Conservation (phyloP, 2,329 filamentous ascomycete genomes). For the Epichloe sp. region DNA sequence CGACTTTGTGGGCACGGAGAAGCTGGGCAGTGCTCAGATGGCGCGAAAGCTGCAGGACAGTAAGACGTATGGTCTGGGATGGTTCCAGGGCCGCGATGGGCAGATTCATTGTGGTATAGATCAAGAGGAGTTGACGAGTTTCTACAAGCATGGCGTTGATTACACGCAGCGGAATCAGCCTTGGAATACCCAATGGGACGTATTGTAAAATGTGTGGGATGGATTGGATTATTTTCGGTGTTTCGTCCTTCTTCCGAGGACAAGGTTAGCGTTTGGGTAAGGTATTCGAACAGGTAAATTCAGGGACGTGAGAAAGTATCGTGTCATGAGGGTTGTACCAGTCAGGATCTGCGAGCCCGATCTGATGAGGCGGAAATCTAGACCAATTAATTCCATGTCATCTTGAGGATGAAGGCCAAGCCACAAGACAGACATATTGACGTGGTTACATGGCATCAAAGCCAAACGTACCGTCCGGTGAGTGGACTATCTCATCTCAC, state of each 20-base stretch:
- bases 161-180: constrained; percentile 36
- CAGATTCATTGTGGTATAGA: constrained; percentile 66
- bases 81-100: constrained; percentile 62
- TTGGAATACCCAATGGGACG: constrained; percentile 33
- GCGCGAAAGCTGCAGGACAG: constrained; percentile 41
- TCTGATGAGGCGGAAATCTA: no score
- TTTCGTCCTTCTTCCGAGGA: background rate
- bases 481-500: no score
- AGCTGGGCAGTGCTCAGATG: constrained; percentile 48
- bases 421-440: no score
- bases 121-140: constrained; percentile 54
- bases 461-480: no score
- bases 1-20: constrained; percentile 58
- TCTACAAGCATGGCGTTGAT: constrained; percentile 51
- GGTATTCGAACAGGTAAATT: no score
- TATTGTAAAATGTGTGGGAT: constrained; percentile 10
- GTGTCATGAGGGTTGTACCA: no score
- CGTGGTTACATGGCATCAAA: no score
- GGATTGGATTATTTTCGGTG: background rate
- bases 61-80: constrained; percentile 62
- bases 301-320: no score
- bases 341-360: no score
- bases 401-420: no score
- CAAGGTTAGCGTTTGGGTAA: no score
- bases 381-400: no score